Conservation (phyloP, 2,329 filamentous ascomycete species). For the Cordyceps javanica region DNA sequence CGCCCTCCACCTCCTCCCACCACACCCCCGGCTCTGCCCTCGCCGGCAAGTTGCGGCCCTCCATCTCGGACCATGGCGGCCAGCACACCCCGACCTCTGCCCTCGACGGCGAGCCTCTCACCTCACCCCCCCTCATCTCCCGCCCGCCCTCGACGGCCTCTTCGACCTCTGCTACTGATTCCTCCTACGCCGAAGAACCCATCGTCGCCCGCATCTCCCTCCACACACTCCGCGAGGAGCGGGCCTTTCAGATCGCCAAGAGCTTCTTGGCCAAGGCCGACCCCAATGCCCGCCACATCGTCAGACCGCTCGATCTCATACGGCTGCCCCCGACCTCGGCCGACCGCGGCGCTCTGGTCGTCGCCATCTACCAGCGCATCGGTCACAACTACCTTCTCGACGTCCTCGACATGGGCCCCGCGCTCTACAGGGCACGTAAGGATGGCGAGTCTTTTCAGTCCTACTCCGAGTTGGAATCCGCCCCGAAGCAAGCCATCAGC, state of each 20-base stretch:
- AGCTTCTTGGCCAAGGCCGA: conserved; percentile 65
- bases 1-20: conserved; percentile 41
- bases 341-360: conserved; percentile 65
- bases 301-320: conserved; percentile 73
- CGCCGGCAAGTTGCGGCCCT: conserved; percentile 36
- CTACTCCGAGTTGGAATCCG: conserved; percentile 37
- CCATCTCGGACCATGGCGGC: conserved; percentile 34
- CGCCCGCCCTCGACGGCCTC: conserved; percentile 26
- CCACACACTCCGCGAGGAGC: conserved; percentile 76
- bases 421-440: conserved; percentile 55
- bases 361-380: conserved; percentile 74
- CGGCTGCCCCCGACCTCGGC: conserved; percentile 61
- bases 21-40: conserved; percentile 38
- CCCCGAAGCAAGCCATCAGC: conserved; percentile 55
- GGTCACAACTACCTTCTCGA: conserved; percentile 67
- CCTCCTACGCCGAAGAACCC: conserved; percentile 52
- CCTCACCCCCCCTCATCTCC: conserved; percentile 26
- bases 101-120: conserved; percentile 26
- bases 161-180: conserved; percentile 34
- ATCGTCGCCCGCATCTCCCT: conserved; percentile 79
- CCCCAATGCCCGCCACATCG: conserved; percentile 67
- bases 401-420: conserved; percentile 71
- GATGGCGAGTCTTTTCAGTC: conserved; percentile 45
- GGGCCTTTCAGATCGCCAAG: conserved; percentile 79
- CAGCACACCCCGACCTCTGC: conserved; percentile 29